Evolutionary conservation across 345 rosid species (phyloP), one percentile per base, ranked within the genome.

Genomic region (Gossypium raimondii): DNA sequence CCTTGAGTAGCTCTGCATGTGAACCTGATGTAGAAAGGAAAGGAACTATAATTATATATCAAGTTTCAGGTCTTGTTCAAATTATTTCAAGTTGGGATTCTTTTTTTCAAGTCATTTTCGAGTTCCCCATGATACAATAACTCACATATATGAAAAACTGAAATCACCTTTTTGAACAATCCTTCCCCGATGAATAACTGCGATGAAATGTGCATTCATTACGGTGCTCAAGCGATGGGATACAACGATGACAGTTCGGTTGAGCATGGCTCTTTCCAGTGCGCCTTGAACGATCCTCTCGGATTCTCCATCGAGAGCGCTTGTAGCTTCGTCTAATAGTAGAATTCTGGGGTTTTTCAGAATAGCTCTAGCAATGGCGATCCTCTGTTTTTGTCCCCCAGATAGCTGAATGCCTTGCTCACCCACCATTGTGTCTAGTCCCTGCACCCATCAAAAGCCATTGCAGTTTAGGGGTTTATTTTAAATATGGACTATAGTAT

Each of bases 341-440:
- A 93, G 83, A 8, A 93, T 87, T 72, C 91, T 51, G 0, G 97
- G 95, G 61, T 90, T 86, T 80, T 89, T 93, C 13, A 91, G 75
- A 67, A 91, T 86, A 1, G 97, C 98, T 77, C 98, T 88, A 0
- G 98, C 93, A 38, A 93, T 91, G 1, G 98, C 98, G 63, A 93
- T 82, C 75, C 98, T 87, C 82, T 94, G 98, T 76, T 94, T 94
- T 75, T 94, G 98, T 22, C 98, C 98, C 5, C 98, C 98, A 0
- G 98, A 92, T 52, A 94, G 87, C 81, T 89, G 97, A 38, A 93
- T 90, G 72, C 98, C 97, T 62, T 90, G 97, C 80, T 94, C 98
- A 20, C 98, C 98, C 4, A 89, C 97, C 97, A 88, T 82, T 6
- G 98, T 92, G 77, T 92, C 95, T 38, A 91, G 70, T 56, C 98